A percentile compares a stretch with the other conserved stretches of the same genome.
Conservation (phyloP, 2,329 filamentous ascomycete genomes). For the Sporothrix variecibatus region DNA sequence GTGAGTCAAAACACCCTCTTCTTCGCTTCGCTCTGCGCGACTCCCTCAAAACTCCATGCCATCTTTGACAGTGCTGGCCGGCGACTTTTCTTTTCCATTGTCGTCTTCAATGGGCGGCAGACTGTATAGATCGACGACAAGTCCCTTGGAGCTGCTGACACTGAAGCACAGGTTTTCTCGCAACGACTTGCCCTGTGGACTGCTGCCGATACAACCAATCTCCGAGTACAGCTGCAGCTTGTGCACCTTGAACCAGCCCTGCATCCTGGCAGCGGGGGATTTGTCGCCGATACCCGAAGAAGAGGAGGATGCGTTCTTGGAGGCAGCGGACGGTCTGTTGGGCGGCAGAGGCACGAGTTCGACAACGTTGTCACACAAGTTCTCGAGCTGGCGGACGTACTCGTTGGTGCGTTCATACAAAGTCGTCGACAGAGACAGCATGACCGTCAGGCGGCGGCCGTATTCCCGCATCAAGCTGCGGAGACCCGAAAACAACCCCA, state of each 20-base stretch:
- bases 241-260: conserved; percentile 83
- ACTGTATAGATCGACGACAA: conserved; percentile 85
- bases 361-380: conserved; percentile 71
- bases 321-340: conserved; percentile 29
- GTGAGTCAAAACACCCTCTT: conserved; percentile 20
- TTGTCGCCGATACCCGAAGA: conserved; percentile 44
- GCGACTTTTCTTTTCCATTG: conserved; percentile 44
- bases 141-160: conserved; percentile 74
- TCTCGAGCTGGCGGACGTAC: conserved; percentile 81
- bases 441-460: conserved; percentile 64
- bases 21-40: neutral
- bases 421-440: conserved; percentile 77
- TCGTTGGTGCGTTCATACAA: conserved; percentile 76
- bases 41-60: conserved; percentile 70
- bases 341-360: conserved; percentile 76
- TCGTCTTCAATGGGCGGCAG: conserved; percentile 84
- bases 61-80: conserved; percentile 60
- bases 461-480: conserved; percentile 72
- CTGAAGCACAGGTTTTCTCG: conserved; percentile 90
- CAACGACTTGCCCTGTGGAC: conserved; percentile 64
- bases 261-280: conserved; percentile 67
- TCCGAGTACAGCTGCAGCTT: conserved; percentile 84
- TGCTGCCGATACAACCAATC: conserved; percentile 79
- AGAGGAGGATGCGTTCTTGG: neutral
- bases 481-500: conserved; percentile 80